Base-by-base conservation (phyloP, 495 filamentous ascomycete genomes). In the Astrothelium subdiscretum region DNA sequence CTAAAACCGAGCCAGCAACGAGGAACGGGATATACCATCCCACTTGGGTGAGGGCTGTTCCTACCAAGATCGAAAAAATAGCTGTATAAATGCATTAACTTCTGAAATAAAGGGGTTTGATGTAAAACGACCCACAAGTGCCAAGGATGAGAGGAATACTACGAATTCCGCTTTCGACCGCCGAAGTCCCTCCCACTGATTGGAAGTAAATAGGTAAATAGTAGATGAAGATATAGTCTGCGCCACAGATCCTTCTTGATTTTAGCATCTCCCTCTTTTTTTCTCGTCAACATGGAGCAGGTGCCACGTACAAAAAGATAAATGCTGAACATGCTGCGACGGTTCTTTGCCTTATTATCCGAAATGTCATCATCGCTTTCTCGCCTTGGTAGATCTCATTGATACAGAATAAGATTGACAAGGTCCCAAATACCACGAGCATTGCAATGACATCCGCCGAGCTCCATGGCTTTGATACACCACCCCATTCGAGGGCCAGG, bases 1-100 rank as follows among this genome's bases (percentile, higher is more conserved):
- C 57, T 29, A 94, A 58, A 32, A 85, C 72, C 3, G 83, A 74
- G 0, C 82, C 79, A 26, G 77, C 60, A 59, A 89, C 77, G 78
- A 92, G 85, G 68, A 86, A 88, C 0, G 89, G 88, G 0, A 84
- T 81, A 74, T 92, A 92, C 73, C 94, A 91, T 2, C 91, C 90
- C 38, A 84, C 70, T 0, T 75, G 66, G 1, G 84, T 84, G 60
- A 90, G 81, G 6, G 78, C 63, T 1, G 71, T 75, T n/a, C 91
- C 90, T 0, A 80, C 73, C 1, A 84, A 22, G 18, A 94, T 77
- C 1, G 83, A 83, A 43, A 79, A 68, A 24, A 38, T 6, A 92
- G 58, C 18, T 38, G 15, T 38, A 15, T 6, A 38, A 6, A n/a
- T 88, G 83, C 2, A 85, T 72, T 2, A 43, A 63, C 48, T 58